Evolutionary conservation across 352 stramenopile species (phyloP).

Genomic region (Globisporangium iwayamae): DNA sequence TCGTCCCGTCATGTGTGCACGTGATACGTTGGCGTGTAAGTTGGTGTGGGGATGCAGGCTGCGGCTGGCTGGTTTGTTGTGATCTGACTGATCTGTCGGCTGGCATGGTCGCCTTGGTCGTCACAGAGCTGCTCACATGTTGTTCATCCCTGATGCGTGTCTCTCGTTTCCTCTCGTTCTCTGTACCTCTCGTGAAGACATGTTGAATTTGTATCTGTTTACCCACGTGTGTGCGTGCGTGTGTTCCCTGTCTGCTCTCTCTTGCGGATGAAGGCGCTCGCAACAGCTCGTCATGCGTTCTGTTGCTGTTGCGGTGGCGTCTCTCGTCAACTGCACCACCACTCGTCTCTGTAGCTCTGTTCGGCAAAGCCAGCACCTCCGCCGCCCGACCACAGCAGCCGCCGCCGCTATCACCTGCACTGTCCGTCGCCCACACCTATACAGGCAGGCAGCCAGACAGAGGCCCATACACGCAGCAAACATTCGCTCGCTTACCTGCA

Average conservation of each 20-base stretch:
- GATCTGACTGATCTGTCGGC: background rate
- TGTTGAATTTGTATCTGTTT: too few relatives aligned
- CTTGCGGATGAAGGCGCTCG: background rate
- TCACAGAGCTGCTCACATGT: too few relatives aligned
- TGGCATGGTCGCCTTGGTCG: too few relatives aligned
- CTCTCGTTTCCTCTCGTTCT: too few relatives aligned
- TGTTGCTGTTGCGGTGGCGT: background rate
- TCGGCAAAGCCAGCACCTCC: background rate
- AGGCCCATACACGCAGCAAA: background rate
- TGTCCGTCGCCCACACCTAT: background rate
- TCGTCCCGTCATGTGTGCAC: background rate
- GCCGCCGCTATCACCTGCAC: background rate
- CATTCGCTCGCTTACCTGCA: conserved; percentile 46
- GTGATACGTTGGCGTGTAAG: background rate
- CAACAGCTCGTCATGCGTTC: background rate
- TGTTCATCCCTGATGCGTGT: too few relatives aligned
- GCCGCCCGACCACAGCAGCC: background rate
- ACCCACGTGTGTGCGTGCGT: too few relatives aligned
- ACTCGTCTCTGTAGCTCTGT: background rate
- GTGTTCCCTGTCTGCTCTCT: background rate
- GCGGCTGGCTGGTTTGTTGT: background rate
- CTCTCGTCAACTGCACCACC: background rate
- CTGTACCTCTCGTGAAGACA: too few relatives aligned
- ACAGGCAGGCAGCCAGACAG: background rate
- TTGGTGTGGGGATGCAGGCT: background rate